Percentiles rank a stretch among this genome's conserved stretches.
Evolutionary conservation across 2,329 filamentous ascomycete species (phyloP).

Genomic region (Alternaria conjuncta): DNA sequence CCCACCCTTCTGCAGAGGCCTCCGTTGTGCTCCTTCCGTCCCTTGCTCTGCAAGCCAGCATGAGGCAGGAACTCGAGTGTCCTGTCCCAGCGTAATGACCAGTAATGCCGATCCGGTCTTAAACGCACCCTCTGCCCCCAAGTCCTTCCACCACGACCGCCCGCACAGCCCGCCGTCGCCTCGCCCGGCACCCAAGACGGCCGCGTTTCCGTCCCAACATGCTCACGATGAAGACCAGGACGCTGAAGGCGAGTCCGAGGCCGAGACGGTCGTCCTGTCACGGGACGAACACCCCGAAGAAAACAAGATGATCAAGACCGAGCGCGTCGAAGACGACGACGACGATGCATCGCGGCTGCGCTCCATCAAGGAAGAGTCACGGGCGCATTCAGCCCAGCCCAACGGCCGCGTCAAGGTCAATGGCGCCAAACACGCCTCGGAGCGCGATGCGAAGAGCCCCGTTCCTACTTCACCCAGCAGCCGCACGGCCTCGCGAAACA

Average conservation of each 20-base stretch:
- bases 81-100: constrained; percentile 50
- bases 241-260: constrained; percentile 55
- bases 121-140: constrained; percentile 34
- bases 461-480: constrained; percentile 46
- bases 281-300: constrained; percentile 50
- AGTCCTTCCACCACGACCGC: constrained; percentile 16
- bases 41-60: constrained; percentile 43
- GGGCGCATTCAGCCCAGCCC: constrained; percentile 28
- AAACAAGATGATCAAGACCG: constrained; percentile 50
- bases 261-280: constrained; percentile 56
- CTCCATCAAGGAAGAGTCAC: constrained; percentile 38
- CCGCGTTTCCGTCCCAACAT: constrained; percentile 17
- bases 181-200: constrained; percentile 17
- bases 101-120: constrained; percentile 47
- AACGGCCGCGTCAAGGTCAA: constrained; percentile 40
- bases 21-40: constrained; percentile 14
- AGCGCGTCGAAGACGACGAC: constrained; percentile 46
- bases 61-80: constrained; percentile 48
- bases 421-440: constrained; percentile 36
- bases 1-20: not conserved
- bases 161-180: constrained; percentile 22
- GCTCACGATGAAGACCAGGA: constrained; percentile 39
- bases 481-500: constrained; percentile 41
- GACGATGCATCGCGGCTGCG: constrained; percentile 30
- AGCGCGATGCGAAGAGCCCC: constrained; percentile 42